These are phyloP conservation scores for Rhizoclosmatium globosum DNA, from an alignment of 192 early-diverging fungal species.

Conservation along the genomic window DNA sequence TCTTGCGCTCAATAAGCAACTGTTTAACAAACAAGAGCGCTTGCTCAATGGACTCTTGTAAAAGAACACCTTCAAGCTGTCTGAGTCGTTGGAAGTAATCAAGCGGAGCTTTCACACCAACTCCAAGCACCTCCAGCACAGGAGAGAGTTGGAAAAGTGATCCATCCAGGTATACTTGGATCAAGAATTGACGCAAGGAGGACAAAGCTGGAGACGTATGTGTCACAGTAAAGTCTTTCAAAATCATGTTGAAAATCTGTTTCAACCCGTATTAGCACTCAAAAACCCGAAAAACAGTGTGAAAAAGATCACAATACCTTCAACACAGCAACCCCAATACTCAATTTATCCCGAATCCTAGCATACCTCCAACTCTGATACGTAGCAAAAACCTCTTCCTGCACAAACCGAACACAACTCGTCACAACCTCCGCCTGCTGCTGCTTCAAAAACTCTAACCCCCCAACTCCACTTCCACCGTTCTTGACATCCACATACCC, in stretches of 20 bases:
- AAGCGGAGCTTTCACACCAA: slow-evolving; percentile 40
- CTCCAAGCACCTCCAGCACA: slow-evolving; percentile 46
- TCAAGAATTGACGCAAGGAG: slow-evolving; percentile 43
- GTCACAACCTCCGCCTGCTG: slow-evolving; percentile 46
- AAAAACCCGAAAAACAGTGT: neutral
- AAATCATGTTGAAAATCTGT: slow-evolving; percentile 55
- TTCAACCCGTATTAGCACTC: neutral
- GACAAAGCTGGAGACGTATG: slow-evolving; percentile 11
- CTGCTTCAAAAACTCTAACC: neutral
- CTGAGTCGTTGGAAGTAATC: slow-evolving; percentile 25
- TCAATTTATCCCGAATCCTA: slow-evolving; percentile 45
- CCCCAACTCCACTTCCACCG: neutral
- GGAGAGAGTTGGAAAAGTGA: slow-evolving; percentile 48
- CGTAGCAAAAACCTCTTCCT: slow-evolving; percentile 54
- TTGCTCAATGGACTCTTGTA: slow-evolving; percentile 50
- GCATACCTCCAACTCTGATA: slow-evolving; percentile 54
- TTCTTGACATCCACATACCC: neutral
- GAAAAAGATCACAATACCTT: slow-evolving; percentile 3
- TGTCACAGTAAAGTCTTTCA: slow-evolving; percentile 44
- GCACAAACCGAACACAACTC: slow-evolving; percentile 50
- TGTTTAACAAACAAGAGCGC: slow-evolving; percentile 47
- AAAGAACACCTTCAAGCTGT: slow-evolving; percentile 22
- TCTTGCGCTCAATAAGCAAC: slow-evolving; percentile 46
- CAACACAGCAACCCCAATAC: slow-evolving; percentile 48
- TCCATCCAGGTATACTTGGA: slow-evolving; percentile 45